Percentiles rank a stretch among this genome's conserved stretches.
These are phyloP conservation scores for Colletotrichum scovillei DNA, from an alignment of 2,329 filamentous ascomycete species.

Conservation along the genomic window DNA sequence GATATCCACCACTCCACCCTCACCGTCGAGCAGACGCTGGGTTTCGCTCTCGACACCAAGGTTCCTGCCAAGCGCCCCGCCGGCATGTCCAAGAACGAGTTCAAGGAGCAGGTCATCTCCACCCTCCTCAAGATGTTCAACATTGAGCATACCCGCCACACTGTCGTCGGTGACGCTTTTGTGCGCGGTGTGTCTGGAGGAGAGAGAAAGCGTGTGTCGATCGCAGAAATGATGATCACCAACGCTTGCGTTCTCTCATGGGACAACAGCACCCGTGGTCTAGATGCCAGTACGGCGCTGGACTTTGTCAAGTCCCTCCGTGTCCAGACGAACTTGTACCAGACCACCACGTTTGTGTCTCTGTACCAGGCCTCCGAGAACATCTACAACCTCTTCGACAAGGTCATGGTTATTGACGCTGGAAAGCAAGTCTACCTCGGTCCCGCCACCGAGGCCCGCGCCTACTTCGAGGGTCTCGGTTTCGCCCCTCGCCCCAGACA, in stretches of 20 bases:
- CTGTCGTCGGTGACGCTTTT: conserved; percentile 85
- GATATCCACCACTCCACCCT: conserved; percentile 88
- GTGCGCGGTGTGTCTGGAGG: conserved; percentile 84
- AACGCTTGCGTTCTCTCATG: conserved; percentile 78
- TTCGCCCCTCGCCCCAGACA: conserved; percentile 81
- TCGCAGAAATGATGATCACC: conserved; percentile 85
- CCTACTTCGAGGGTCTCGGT: conserved; percentile 82
- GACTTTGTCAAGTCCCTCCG: conserved; percentile 78
- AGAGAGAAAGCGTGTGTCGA: conserved; percentile 83
- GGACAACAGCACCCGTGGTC: conserved; percentile 79
- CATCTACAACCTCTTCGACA: conserved; percentile 84
- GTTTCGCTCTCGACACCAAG: conserved; percentile 87
- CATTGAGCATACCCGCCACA: conserved; percentile 88
- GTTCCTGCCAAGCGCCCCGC: conserved; percentile 82
- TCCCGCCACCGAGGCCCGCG: conserved; percentile 72
- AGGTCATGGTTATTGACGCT: conserved; percentile 83
- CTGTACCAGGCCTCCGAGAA: conserved; percentile 88
- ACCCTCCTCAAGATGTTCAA: conserved; percentile 92
- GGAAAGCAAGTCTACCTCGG: conserved; percentile 84
- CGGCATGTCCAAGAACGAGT: conserved; percentile 77
- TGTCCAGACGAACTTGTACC: conserved; percentile 85
- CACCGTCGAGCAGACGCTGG: conserved; percentile 87
- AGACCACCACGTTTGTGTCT: conserved; percentile 86
- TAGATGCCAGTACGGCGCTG: conserved; percentile 75
- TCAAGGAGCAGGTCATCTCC: conserved; percentile 80